Conservation (phyloP, 225 moss, liverwort and hornwort genomes). For the Thuidium tamariscinum region DNA sequence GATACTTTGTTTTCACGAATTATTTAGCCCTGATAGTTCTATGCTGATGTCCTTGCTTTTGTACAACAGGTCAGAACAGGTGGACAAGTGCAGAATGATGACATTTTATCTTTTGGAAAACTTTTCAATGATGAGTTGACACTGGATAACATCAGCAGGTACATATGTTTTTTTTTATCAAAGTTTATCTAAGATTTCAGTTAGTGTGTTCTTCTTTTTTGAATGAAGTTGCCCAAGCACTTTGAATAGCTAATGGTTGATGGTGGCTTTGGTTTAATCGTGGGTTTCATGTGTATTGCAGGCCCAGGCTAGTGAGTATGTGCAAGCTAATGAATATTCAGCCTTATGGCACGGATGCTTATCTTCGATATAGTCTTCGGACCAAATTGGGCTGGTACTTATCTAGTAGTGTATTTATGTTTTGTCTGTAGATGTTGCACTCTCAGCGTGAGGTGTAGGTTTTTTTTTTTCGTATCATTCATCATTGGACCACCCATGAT, state of each 20-base stretch:
- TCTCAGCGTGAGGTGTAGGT: background rate
- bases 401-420: background rate
- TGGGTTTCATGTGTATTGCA: conserved; percentile 20
- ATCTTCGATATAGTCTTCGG: conserved; percentile 97
- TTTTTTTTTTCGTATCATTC: background rate
- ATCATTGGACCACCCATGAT: background rate
- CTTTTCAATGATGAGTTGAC: conserved; percentile 97
- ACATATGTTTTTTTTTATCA: background rate
- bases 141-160: conserved; percentile 97
- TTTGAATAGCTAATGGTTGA: background rate
- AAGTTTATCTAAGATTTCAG: background rate
- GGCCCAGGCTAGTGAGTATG: conserved; percentile 96
- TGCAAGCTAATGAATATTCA: conserved; percentile 99
- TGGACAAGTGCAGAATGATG: conserved; percentile 70
- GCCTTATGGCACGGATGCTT: conserved; percentile 99
- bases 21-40: background rate
- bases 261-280: background rate
- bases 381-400: conserved; percentile 75
- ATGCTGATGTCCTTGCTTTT: background rate
- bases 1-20: background rate
- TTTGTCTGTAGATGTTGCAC: background rate
- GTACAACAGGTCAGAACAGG: conserved; percentile 80
- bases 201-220: background rate
- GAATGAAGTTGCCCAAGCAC: background rate
- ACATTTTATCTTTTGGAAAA: conserved; percentile 83